These are phyloP conservation scores for Rhynchospora pubera DNA, from an alignment of 176 grass and related monocot genomes.

Conservation along the genomic window DNA sequence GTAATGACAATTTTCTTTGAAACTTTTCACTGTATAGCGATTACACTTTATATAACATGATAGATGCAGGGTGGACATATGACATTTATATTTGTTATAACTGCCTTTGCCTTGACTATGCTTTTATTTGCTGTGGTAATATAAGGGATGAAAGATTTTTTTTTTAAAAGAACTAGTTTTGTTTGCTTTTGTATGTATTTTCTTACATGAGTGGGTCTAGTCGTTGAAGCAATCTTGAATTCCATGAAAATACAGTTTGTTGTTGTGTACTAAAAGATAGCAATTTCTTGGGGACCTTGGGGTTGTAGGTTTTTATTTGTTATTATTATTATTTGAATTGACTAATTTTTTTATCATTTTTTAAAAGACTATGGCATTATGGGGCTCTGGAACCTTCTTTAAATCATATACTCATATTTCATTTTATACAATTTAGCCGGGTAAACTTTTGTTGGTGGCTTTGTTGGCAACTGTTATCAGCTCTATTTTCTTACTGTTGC, in stretches of 20 bases:
- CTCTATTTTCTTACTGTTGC: neutral
- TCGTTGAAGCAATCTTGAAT: neutral
- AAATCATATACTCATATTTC: neutral
- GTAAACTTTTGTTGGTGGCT: neutral
- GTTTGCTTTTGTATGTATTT: neutral
- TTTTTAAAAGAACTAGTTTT: neutral
- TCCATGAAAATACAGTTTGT: neutral
- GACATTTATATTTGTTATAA: neutral
- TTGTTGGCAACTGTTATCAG: neutral
- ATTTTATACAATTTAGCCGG: neutral
- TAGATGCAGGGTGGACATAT: neutral
- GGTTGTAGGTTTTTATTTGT: neutral
- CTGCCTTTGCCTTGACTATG: neutral
- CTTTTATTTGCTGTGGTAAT: neutral
- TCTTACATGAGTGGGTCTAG: neutral
- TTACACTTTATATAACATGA: neutral
- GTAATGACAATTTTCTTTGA: constrained; percentile 3
- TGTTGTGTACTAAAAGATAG: neutral
- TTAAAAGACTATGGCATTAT: neutral
- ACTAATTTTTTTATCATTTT: neutral
- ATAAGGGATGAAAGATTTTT: neutral
- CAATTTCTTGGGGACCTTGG: neutral
- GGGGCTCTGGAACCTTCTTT: neutral
- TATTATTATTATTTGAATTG: neutral
- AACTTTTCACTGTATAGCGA: neutral